A percentile compares a stretch with the other conserved stretches of the same genome.
Evolutionary conservation across 106 monocot genomes (phyloP).

Genomic region (Apostasia ramifera): DNA sequence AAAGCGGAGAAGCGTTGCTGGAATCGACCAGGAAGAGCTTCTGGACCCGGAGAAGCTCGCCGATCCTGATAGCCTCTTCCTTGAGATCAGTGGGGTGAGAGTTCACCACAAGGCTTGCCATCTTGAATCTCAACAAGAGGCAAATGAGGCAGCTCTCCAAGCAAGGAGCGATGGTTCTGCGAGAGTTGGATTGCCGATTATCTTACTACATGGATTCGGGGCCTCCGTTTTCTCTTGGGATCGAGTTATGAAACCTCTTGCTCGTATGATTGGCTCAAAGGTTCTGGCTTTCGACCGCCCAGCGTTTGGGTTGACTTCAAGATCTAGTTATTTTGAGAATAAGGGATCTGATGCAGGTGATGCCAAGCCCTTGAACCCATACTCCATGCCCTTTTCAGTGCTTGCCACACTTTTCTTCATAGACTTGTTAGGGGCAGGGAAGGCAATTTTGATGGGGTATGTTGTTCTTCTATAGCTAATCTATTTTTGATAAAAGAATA

Average conservation of each 20-base stretch:
- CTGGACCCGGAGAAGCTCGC: conserved; percentile 50
- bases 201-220: conserved; percentile 82
- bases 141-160: neutral
- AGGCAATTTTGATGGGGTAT: conserved; percentile 79
- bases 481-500: neutral
- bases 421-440: conserved; percentile 46
- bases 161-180: neutral
- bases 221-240: conserved; percentile 85
- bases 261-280: conserved; percentile 43
- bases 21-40: conserved; percentile 75
- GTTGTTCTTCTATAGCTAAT: neutral
- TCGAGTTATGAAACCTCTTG: conserved; percentile 62
- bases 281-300: conserved; percentile 96
- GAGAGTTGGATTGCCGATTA: conserved; percentile 42
- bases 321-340: conserved; percentile 13
- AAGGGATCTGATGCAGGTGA: neutral
- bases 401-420: conserved; percentile 66
- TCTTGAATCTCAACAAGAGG: conserved; percentile 17
- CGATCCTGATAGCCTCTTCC: conserved; percentile 76
- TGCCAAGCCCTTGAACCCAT: conserved; percentile 50
- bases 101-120: conserved; percentile 77
- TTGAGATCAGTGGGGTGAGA: conserved; percentile 58
- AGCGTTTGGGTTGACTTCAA: conserved; percentile 84
- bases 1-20: conserved; percentile 39
- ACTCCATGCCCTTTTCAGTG: conserved; percentile 80